Evolutionary conservation across 1,139 yeast genomes (phyloP).

Genomic region (Blastobotrys serpentis): DNA sequence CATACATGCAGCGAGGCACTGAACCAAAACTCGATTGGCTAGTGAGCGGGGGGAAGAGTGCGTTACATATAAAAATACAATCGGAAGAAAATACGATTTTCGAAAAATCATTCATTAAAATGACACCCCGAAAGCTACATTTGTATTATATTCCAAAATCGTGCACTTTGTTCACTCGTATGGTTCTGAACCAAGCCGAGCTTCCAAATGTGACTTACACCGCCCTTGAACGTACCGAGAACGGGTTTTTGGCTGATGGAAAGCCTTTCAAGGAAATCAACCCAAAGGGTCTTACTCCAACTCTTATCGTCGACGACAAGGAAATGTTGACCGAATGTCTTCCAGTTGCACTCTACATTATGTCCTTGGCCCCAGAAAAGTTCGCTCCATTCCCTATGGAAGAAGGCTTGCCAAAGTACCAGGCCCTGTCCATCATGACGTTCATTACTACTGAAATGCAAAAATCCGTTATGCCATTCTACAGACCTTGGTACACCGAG

Average conservation of each 20-base stretch:
- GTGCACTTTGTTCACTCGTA: slow-evolving; percentile 2
- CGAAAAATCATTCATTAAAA: not conserved
- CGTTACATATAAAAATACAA: too few relatives aligned
- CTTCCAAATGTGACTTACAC: not conserved
- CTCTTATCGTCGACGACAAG: slow-evolving; percentile 1
- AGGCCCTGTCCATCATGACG: slow-evolving; percentile 3
- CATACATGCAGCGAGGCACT: too few relatives aligned
- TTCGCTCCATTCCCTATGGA: slow-evolving; percentile 7
- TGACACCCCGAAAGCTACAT: slow-evolving; percentile 7
- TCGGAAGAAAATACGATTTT: too few relatives aligned
- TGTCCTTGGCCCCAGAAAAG: slow-evolving; percentile 9
- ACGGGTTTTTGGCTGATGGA: not conserved
- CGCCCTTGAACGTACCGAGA: slow-evolving; percentile 3
- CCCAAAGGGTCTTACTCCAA: slow-evolving; percentile 5
- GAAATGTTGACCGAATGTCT: slow-evolving; percentile 8
- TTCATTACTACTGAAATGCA: slow-evolving; percentile 8
- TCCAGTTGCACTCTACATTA: slow-evolving; percentile 7
- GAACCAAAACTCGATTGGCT: too few relatives aligned
- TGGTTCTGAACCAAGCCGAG: slow-evolving; percentile 6
- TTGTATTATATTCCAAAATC: slow-evolving; percentile 1
- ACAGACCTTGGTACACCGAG: slow-evolving; percentile 6
- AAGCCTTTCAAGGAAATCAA: slow-evolving; percentile 4
- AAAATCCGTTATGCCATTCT: slow-evolving; percentile 2
- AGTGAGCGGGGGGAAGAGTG: too few relatives aligned
- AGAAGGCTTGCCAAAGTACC: slow-evolving; percentile 6